Evolutionary conservation across 2,329 filamentous ascomycete species (phyloP).

Genomic region (Monilinia fructigena): DNA sequence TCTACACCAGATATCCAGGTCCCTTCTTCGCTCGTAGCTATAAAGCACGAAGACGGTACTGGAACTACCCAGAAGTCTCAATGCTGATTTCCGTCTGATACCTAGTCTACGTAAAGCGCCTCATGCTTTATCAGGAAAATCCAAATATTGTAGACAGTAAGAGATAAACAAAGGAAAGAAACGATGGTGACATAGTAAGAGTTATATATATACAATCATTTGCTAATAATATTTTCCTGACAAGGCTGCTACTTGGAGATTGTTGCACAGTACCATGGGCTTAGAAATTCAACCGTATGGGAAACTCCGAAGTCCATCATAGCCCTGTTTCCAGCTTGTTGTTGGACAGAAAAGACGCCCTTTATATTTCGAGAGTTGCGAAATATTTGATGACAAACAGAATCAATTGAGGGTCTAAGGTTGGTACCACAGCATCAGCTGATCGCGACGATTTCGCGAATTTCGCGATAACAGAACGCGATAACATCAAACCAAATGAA

Average conservation of each 20-base stretch:
- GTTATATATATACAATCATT: neutral
- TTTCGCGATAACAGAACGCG: neutral
- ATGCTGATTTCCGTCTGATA: neutral
- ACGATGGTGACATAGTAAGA: neutral
- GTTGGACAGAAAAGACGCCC: too few species aligned
- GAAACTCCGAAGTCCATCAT: neutral
- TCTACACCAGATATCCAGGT: neutral
- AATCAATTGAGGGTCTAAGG: neutral
- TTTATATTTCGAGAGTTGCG: too few species aligned
- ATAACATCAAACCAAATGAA: neutral
- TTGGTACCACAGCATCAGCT: slow-evolving; percentile 6
- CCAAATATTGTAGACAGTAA: neutral
- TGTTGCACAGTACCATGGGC: neutral
- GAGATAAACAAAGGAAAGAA: neutral
- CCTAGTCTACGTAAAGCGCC: neutral
- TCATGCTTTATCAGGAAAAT: neutral
- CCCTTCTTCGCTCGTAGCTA: neutral
- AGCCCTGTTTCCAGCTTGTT: too few species aligned
- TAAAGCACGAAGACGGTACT: neutral
- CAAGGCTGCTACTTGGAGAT: neutral
- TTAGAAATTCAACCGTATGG: too few species aligned
- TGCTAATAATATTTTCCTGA: neutral
- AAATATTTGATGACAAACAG: neutral
- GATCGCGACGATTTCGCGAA: slow-evolving; percentile 21
- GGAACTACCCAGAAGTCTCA: slow-evolving; percentile 3